Conservation (phyloP, 169 alveolate species). For the Plasmodium adleri region DNA sequence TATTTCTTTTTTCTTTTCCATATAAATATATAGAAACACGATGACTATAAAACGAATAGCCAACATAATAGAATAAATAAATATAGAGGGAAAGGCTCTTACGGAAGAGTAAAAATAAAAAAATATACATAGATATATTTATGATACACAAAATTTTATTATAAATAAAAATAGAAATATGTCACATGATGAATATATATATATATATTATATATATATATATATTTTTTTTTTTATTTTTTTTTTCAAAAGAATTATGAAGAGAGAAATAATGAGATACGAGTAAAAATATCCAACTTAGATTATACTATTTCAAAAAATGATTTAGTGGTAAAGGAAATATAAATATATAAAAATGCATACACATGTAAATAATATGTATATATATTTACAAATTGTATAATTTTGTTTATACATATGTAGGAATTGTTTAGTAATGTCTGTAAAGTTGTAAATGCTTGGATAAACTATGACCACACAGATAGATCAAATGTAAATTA, state of each 20-base stretch:
- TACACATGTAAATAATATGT: background rate
- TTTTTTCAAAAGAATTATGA: slow-evolving; percentile 35
- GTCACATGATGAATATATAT: no score
- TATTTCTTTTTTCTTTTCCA: background rate
- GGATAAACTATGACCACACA: slow-evolving; percentile 76
- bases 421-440: slow-evolving; percentile 72
- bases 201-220: no score
- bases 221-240: background rate
- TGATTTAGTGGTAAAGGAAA: slow-evolving; percentile 48
- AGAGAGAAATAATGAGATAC: slow-evolving; percentile 15
- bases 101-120: slow-evolving; percentile 21
- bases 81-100: slow-evolving; percentile 7
- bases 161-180: background rate
- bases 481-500: slow-evolving; percentile 75
- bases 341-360: background rate
- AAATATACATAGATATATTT: background rate
- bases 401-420: background rate
- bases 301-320: slow-evolving; percentile 67
- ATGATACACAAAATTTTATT: background rate
- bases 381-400: background rate
- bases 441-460: slow-evolving; percentile 68
- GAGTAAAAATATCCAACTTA: slow-evolving; percentile 61
- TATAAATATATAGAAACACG: slow-evolving; percentile 21
- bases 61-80: slow-evolving; percentile 48
- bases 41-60: slow-evolving; percentile 30